These are phyloP conservation scores for Hymenoscyphus infarciens DNA, from an alignment of 2,329 filamentous ascomycete genomes.

Conservation along the genomic window DNA sequence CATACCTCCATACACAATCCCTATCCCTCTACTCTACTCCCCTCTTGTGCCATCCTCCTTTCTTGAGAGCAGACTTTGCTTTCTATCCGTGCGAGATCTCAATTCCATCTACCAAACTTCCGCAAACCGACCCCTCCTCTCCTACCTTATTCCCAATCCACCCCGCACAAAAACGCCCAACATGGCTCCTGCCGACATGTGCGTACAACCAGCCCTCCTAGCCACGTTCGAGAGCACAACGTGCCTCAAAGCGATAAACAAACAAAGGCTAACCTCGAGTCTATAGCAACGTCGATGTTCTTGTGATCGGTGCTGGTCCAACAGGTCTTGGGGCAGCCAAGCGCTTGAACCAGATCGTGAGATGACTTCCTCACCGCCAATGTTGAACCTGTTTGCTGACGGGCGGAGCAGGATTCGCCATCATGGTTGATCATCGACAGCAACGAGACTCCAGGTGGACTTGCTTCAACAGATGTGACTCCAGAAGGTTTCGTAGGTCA, in stretches of 20 bases:
- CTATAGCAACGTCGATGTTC: constrained; percentile 79
- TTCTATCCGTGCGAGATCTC: neutral
- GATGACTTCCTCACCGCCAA: constrained; percentile 22
- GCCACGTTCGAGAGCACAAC: neutral
- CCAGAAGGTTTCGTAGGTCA: constrained; percentile 92
- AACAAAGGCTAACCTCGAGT: constrained; percentile 10
- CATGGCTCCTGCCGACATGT: constrained; percentile 26
- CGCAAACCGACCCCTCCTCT: neutral
- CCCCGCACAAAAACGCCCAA: constrained; percentile 10
- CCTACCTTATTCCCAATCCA: neutral
- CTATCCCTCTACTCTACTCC: neutral
- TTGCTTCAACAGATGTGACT: constrained; percentile 92
- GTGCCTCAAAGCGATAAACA: constrained; percentile 7
- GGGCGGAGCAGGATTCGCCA: constrained; percentile 65
- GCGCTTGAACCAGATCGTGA: constrained; percentile 90
- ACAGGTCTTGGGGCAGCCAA: constrained; percentile 98
- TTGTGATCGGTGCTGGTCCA: constrained; percentile 96
- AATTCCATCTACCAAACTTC: neutral
- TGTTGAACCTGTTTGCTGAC: constrained; percentile 19
- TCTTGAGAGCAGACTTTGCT: neutral
- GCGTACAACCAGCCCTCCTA: constrained; percentile 11
- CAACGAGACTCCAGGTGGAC: constrained; percentile 86
- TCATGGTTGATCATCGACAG: constrained; percentile 97
- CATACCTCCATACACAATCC: neutral
- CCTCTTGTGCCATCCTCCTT: neutral